Base-by-base conservation (phyloP, 2,329 filamentous ascomycete species). In the Ascochyta lentis region DNA sequence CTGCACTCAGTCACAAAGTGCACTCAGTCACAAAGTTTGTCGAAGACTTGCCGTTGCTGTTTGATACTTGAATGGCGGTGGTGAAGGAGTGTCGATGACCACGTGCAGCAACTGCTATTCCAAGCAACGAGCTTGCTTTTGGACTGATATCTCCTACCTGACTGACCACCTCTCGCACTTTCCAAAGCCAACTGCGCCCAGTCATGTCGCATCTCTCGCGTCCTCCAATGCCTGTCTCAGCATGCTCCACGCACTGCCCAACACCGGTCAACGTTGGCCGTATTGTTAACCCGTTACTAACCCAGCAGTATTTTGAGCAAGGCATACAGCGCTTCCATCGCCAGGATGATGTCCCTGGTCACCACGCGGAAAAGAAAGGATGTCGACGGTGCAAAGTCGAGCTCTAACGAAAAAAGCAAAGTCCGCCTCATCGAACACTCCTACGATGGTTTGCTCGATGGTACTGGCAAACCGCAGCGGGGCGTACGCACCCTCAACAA, bases 301-400 rank as follows among this genome's bases (percentile, higher is more conserved):
- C 42, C 47, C 37, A 42, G 26, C 38, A 56, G 47, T 19, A 27
- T 43, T 42, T 16, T n/a, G 12, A 31, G 7, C 24, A 9, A 42
- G 3, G 15, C 29, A 19, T 6, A 6, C 38, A 48, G 44, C 41
- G 29, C 24, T 29, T 1, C n/a, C 15, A 24, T 9, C 33, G 37
- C 49, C 56, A 61, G 49, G 23, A 75, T 76, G 70, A 64, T 73
- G 58, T 65, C 73, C 45, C 61, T 74, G 35, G 66, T 69, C 54
- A 56, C 60, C 22, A 49, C 59, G 23, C 66, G 66, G 42, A 76
- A 76, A 53, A 65, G 72, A 41, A 76, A 73, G 52, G 70, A 71
- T 35, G 49, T 41, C 34, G 60, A 69, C 42, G 65, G 63, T 19
- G 60, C 55, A 1, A 57, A 48, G 23, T 39, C 59, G 12, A 48